These are phyloP conservation scores for Terfezia claveryi DNA, from an alignment of 495 filamentous ascomycete genomes.

Conservation along the genomic window DNA sequence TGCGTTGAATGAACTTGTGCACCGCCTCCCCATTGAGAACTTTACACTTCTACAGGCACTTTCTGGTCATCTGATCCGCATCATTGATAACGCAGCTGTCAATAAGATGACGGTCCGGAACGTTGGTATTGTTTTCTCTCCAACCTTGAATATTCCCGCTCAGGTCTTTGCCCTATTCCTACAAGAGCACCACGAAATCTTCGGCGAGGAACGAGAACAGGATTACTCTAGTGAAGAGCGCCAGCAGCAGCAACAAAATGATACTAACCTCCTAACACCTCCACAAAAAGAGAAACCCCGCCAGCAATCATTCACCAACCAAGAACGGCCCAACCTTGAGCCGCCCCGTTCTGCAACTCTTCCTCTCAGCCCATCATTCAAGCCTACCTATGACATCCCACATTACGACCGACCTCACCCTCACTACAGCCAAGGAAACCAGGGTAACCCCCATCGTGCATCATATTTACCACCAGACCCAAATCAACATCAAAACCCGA, in stretches of 20 bases:
- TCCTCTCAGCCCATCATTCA: slow-evolving; percentile 4
- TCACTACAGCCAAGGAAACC: slow-evolving; percentile 7
- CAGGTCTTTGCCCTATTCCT: slow-evolving; percentile 87
- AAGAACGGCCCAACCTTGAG: background rate
- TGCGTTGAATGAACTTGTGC: slow-evolving; percentile 70
- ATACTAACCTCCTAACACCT: slow-evolving; percentile 6
- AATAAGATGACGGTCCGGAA: slow-evolving; percentile 99
- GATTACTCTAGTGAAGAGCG: slow-evolving; percentile 21
- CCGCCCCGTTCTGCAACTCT: background rate
- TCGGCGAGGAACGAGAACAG: slow-evolving; percentile 44
- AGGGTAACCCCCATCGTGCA: slow-evolving; percentile 9
- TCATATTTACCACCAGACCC: slow-evolving; percentile 11
- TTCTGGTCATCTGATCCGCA: slow-evolving; percentile 63
- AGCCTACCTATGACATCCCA: slow-evolving; percentile 2
- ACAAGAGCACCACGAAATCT: slow-evolving; percentile 71
- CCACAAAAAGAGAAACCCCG: background rate
- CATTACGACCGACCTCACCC: background rate
- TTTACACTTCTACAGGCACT: slow-evolving; percentile 58
- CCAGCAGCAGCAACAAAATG: slow-evolving; percentile 1
- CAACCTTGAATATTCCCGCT: slow-evolving; percentile 87
- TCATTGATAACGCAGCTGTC: slow-evolving; percentile 67
- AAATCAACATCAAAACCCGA: slow-evolving; percentile 3
- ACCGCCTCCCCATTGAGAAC: slow-evolving; percentile 61
- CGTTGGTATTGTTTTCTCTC: slow-evolving; percentile 96
- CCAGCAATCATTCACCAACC: background rate